Evolutionary conservation across 495 filamentous ascomycete genomes (phyloP).

Genomic region (Aspergillus indologenus): DNA sequence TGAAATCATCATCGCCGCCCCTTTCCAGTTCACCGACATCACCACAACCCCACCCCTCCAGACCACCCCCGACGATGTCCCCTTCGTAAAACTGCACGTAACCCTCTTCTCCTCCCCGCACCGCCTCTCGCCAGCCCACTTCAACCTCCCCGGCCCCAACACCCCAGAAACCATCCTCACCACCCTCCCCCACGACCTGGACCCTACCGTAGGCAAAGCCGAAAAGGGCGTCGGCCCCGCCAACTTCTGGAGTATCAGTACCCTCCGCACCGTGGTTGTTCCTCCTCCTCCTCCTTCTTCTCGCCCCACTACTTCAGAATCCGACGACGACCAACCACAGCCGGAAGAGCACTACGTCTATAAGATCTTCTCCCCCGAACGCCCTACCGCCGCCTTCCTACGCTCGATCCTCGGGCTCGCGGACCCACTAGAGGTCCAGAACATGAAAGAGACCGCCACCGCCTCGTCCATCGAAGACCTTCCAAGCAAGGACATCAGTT

Average conservation of each 20-base stretch:
- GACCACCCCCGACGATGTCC: conserved; percentile 63
- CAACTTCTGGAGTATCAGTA: conserved; percentile 86
- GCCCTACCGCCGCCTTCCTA: conserved; percentile 62
- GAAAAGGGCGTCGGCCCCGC: conserved; percentile 62
- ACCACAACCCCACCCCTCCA: conserved; percentile 49
- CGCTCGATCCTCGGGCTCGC: conserved; percentile 38
- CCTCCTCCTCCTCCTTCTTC: conserved; percentile 6
- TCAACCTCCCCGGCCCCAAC: conserved; percentile 56
- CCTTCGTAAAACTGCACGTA: conserved; percentile 81
- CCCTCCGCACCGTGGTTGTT: conserved; percentile 57
- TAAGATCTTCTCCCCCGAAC: conserved; percentile 87
- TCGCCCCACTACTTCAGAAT: background rate
- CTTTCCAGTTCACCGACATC: conserved; percentile 74
- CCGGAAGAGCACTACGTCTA: conserved; percentile 72
- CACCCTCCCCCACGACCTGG: conserved; percentile 62
- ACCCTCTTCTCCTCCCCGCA: conserved; percentile 81
- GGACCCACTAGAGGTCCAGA: conserved; percentile 3
- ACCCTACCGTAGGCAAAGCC: conserved; percentile 34
- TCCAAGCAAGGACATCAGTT: conserved; percentile 58
- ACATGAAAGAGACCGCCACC: conserved; percentile 14
- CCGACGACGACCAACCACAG: conserved; percentile 14
- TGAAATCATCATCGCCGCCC: conserved; percentile 73
- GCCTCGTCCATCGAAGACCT: conserved; percentile 36
- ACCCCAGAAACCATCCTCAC: conserved; percentile 78
- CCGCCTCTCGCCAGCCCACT: conserved; percentile 63